Conservation (phyloP, 108 stramenopile genomes). For the Epipyxis sp. region DNA sequence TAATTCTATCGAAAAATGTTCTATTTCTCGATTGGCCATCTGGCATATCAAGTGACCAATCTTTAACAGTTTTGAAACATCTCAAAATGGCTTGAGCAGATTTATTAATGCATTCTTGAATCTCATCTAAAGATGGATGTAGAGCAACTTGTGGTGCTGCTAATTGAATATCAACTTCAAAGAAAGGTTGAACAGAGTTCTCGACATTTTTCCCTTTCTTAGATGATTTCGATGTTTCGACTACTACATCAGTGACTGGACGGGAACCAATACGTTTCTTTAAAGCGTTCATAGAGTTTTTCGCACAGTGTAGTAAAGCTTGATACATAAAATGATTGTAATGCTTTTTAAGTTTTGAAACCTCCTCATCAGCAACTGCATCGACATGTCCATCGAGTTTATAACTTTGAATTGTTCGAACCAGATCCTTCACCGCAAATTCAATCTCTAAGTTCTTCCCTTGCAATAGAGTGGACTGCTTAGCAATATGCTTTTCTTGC, state of each 20-base stretch:
- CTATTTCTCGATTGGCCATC: background rate
- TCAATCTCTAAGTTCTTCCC: slow-evolving; percentile 71
- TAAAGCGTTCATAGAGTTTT: slow-evolving; percentile 79
- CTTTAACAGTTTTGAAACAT: slow-evolving; percentile 74
- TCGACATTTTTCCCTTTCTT: background rate
- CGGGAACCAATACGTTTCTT: slow-evolving; percentile 72
- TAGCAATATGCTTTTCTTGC: slow-evolving; percentile 70
- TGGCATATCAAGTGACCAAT: slow-evolving; percentile 50
- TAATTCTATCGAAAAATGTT: slow-evolving; percentile 79
- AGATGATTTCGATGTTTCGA: background rate
- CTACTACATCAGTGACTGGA: background rate
- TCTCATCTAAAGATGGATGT: slow-evolving; percentile 73
- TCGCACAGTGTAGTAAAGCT: slow-evolving; percentile 74
- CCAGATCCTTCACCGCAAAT: slow-evolving; percentile 75
- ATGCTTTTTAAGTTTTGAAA: slow-evolving; percentile 71
- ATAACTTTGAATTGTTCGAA: slow-evolving; percentile 63
- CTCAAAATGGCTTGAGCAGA: slow-evolving; percentile 74
- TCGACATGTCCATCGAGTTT: slow-evolving; percentile 69
- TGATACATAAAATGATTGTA: slow-evolving; percentile 89
- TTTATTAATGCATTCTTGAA: slow-evolving; percentile 78
- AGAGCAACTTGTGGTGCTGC: slow-evolving; percentile 67
- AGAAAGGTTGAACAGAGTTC: slow-evolving; percentile 61
- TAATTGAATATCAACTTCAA: slow-evolving; percentile 80
- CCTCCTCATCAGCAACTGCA: slow-evolving; percentile 60
- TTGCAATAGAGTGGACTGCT: slow-evolving; percentile 67